phyloP scores from a whole-genome alignment of 202 grass and related monocot genomes.

The Schoenoplectus triqueter region DNA sequence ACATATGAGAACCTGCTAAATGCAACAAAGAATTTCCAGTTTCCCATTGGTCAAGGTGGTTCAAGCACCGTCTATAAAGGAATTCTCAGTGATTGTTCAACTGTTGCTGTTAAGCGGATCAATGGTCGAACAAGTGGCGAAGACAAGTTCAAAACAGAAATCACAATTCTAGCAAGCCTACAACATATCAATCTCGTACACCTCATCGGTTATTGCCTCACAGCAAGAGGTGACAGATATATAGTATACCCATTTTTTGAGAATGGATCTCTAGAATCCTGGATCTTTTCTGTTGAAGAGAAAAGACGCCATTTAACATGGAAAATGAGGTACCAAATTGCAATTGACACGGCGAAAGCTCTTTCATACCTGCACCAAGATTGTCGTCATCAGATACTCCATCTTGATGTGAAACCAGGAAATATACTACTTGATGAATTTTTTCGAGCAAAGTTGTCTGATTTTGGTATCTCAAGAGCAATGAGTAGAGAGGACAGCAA shows the following conservation, averaged over 20 bases:
- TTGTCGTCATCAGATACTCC: conserved; percentile 51
- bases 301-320: conserved; percentile 42
- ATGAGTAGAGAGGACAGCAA: conserved; percentile 50
- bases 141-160: conserved; percentile 49
- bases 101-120: conserved; percentile 58
- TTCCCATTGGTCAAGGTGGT: conserved; percentile 43
- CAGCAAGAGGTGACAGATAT: conserved; percentile 32
- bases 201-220: conserved; percentile 63
- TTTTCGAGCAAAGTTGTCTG: conserved; percentile 52
- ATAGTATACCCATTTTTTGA: conserved; percentile 61
- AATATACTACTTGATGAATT: conserved; percentile 62
- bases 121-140: conserved; percentile 35
- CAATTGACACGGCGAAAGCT: conserved; percentile 52
- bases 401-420: conserved; percentile 72
- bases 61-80: conserved; percentile 50
- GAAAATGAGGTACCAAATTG: conserved; percentile 45
- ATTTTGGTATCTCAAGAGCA: conserved; percentile 65
- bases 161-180: conserved; percentile 45
- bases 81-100: conserved; percentile 48
- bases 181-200: conserved; percentile 55
- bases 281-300: conserved; percentile 54
- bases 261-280: conserved; percentile 56
- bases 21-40: conserved; percentile 48
- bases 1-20: conserved; percentile 39
- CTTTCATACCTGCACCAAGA: conserved; percentile 68